A percentile compares a stretch with the other conserved stretches of the same genome.
Conservation (phyloP, 2,329 filamentous ascomycete genomes). For the Trichoderma arundinaceum region DNA sequence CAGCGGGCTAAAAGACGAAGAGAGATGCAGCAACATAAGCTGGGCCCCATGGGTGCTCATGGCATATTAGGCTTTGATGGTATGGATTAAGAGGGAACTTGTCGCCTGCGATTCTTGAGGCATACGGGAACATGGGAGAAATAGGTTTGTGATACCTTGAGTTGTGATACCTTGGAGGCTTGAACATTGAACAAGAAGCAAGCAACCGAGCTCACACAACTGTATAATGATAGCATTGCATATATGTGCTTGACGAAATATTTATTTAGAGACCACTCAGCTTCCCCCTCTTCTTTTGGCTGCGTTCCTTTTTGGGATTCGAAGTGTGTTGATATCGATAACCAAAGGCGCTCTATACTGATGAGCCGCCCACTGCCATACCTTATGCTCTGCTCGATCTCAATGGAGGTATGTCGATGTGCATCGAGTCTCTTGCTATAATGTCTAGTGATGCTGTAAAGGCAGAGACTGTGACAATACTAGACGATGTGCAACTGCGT, state of each 20-base stretch:
- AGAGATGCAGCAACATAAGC: conserved; percentile 49
- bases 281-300: background rate
- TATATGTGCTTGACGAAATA: background rate
- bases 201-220: conserved; percentile 8
- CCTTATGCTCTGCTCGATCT: background rate
- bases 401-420: background rate
- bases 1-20: conserved; percentile 54
- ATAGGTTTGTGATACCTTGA: background rate
- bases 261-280: background rate
- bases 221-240: conserved; percentile 3
- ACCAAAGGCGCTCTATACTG: background rate
- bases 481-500: background rate
- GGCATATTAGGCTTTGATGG: conserved; percentile 58
- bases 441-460: background rate
- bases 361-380: background rate
- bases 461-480: background rate
- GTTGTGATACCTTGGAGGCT: background rate
- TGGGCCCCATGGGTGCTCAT: conserved; percentile 58
- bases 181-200: background rate
- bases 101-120: background rate
- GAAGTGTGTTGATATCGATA: background rate
- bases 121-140: background rate
- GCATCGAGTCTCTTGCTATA: background rate
- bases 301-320: background rate
- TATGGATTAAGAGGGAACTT: conserved; percentile 46